Percentiles rank a stretch among this genome's conserved stretches.
phyloP scores from a whole-genome alignment of 1,284 basidiomycete genomes.

The Moesziomyces parantarcticus region DNA sequence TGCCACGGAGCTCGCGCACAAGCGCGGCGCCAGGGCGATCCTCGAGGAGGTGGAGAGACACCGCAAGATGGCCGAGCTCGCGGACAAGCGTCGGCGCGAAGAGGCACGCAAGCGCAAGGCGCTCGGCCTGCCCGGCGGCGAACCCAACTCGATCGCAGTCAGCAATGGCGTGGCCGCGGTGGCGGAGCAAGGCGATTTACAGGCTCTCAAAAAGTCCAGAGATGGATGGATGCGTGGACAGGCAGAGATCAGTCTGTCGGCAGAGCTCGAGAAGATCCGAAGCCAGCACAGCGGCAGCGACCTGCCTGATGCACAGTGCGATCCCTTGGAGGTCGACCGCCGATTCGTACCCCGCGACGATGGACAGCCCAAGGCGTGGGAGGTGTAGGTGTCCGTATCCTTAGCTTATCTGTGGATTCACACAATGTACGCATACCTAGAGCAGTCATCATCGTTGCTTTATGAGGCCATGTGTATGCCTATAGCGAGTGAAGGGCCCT shows the following conservation, averaged over 20 bases:
- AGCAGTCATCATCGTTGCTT: not conserved
- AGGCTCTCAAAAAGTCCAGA: conserved; percentile 28
- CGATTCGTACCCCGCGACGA: conserved; percentile 60
- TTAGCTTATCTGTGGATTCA: not conserved
- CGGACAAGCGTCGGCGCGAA: conserved; percentile 53
- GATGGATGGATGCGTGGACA: conserved; percentile 46
- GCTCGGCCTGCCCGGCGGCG: conserved; percentile 33
- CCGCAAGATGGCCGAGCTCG: conserved; percentile 62
- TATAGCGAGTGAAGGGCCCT: not conserved
- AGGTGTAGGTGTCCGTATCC: conserved; percentile 43
- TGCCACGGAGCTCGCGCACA: conserved; percentile 57
- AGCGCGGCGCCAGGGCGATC: conserved; percentile 57
- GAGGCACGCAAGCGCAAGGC: conserved; percentile 47
- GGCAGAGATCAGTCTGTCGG: conserved; percentile 30
- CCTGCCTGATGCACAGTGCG: conserved; percentile 16
- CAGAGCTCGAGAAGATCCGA: conserved; percentile 25
- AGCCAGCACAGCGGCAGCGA: conserved; percentile 11
- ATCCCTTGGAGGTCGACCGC: conserved; percentile 58
- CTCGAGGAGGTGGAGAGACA: conserved; percentile 66
- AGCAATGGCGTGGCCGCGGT: conserved; percentile 26
- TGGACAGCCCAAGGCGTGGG: conserved; percentile 66
- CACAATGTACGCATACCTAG: not conserved
- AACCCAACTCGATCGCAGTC: conserved; percentile 16
- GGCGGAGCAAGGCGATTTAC: conserved; percentile 37
- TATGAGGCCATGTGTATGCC: not conserved